Evolutionary conservation across 352 stramenopile species (phyloP).

Genomic region (Pythium rishiriense): DNA sequence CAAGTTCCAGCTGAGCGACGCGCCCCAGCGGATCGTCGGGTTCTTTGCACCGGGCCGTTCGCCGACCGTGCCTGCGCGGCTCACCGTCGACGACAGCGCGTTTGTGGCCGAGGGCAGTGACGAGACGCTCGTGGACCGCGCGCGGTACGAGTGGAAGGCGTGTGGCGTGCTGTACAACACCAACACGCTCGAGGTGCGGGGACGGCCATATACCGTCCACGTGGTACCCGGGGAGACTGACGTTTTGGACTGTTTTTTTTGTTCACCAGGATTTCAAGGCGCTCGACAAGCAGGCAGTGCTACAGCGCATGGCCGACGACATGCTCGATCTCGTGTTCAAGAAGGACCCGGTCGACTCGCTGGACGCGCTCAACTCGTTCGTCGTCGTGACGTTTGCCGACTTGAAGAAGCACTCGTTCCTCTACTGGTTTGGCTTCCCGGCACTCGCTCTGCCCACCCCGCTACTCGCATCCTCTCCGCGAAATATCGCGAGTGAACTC

Average conservation of each 20-base stretch:
- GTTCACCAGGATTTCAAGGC: conserved; percentile 73
- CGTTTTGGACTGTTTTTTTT: too few relatives aligned
- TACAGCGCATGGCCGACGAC: conserved; percentile 43
- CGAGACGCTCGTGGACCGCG: conserved; percentile 35
- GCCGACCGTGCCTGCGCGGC: conserved; percentile 57
- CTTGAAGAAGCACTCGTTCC: conserved; percentile 92
- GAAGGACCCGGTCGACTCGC: conserved; percentile 9
- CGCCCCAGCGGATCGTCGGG: conserved; percentile 52
- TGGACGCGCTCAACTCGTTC: conserved; percentile 82
- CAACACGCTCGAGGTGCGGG: conserved; percentile 83
- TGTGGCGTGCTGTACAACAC: conserved; percentile 76
- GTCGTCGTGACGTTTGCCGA: conserved; percentile 91
- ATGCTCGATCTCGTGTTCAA: conserved; percentile 42
- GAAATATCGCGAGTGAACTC: conserved; percentile 36
- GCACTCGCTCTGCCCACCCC: conserved; percentile 51
- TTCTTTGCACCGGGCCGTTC: conserved; percentile 72
- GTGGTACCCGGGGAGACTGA: too few relatives aligned
- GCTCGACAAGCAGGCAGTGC: conserved; percentile 76
- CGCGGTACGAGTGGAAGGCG: conserved; percentile 77
- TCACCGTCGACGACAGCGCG: conserved; percentile 74
- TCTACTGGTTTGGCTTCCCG: conserved; percentile 94
- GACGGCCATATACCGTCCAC: too few relatives aligned
- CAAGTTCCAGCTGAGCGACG: conserved; percentile 77
- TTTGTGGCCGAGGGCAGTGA: conserved; percentile 32
- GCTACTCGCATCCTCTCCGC: conserved; percentile 36